These are phyloP conservation scores for Sporisorium graminicola DNA, from an alignment of 1,284 basidiomycete species.

Conservation along the genomic window DNA sequence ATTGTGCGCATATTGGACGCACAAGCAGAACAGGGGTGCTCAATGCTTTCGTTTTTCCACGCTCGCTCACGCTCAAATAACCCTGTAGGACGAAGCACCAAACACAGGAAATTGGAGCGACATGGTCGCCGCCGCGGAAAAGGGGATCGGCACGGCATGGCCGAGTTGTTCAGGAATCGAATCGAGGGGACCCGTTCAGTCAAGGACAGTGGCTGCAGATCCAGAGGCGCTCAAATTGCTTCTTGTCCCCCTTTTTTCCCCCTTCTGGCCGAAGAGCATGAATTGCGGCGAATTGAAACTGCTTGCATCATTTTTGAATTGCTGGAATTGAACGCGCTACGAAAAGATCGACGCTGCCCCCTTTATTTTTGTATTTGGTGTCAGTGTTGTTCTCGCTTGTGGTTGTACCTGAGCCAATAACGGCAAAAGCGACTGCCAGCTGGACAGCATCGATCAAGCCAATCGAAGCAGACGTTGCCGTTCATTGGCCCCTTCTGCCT, in stretches of 20 bases:
- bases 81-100: no score
- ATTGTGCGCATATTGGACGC: no score
- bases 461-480: background rate
- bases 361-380: conserved; percentile 4
- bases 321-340: background rate
- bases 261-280: background rate
- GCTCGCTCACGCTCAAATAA: no score
- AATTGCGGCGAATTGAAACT: no score
- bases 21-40: background rate
- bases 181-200: background rate
- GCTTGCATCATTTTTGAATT: no score
- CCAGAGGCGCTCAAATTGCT: no score
- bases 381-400: conserved; percentile 39
- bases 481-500: background rate
- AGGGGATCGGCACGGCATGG: background rate
- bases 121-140: no score
- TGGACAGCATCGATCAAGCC: background rate
- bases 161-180: background rate
- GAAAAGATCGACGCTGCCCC: conserved; percentile 1
- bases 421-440: background rate
- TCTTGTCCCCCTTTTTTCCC: no score
- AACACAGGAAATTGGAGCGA: no score
- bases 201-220: no score
- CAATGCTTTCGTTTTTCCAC: no score
- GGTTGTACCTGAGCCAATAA: conserved; percentile 6